phyloP scores from a whole-genome alignment of 225 moss, liverwort and hornwort genomes.

The Climacium dendroides region DNA sequence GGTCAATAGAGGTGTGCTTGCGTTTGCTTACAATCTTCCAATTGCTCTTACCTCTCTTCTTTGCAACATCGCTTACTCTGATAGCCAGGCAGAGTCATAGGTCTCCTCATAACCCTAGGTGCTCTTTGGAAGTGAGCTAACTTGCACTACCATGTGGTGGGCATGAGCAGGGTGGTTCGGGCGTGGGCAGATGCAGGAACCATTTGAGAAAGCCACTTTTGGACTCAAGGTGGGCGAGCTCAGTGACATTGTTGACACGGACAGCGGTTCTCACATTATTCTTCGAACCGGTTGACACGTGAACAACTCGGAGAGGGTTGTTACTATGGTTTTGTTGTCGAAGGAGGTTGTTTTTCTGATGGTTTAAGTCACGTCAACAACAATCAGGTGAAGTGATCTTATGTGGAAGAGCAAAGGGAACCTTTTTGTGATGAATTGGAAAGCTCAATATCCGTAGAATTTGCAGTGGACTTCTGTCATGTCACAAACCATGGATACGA shows the following conservation, averaged over 20 bases:
- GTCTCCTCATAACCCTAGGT: background rate
- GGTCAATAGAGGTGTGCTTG: background rate
- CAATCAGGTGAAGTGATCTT: background rate
- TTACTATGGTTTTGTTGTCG: background rate
- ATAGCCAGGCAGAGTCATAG: background rate
- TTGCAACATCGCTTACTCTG: background rate
- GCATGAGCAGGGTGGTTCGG: slow-evolving; percentile 47
- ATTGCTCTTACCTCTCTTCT: background rate
- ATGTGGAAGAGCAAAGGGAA: background rate
- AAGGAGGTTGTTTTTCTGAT: background rate
- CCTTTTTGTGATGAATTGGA: background rate
- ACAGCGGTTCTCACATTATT: slow-evolving; percentile 59
- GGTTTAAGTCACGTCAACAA: background rate
- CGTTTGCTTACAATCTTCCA: background rate
- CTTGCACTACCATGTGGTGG: background rate
- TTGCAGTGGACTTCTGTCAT: background rate
- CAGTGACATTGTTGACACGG: slow-evolving; percentile 59
- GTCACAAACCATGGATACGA: background rate
- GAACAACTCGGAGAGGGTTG: background rate
- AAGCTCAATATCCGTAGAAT: background rate
- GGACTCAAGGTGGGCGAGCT: slow-evolving; percentile 52
- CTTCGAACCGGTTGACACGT: slow-evolving; percentile 31
- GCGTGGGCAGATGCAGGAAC: slow-evolving; percentile 62
- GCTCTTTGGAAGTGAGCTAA: background rate
- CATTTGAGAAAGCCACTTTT: slow-evolving; percentile 52